phyloP scores from a whole-genome alignment of 1,284 basidiomycete species.

The Ganoderma multipileum region DNA sequence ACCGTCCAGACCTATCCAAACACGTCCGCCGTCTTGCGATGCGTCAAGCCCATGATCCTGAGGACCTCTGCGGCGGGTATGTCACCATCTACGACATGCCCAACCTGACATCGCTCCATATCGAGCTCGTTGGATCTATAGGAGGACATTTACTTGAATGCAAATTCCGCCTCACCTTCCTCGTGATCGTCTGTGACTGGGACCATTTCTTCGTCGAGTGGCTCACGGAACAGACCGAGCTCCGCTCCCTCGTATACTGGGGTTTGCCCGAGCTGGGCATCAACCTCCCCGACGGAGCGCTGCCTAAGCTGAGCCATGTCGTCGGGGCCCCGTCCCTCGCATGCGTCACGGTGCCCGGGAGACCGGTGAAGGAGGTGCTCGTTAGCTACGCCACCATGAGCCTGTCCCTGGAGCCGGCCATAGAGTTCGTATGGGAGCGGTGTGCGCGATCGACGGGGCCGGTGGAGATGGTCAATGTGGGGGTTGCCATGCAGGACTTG shows the following conservation, averaged over 20 bases:
- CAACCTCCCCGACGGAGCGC: background rate
- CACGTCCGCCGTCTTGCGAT: background rate
- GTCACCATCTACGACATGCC: background rate
- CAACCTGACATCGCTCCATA: background rate
- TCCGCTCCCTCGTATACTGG: constrained; percentile 1
- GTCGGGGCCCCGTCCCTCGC: background rate
- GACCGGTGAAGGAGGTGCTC: background rate
- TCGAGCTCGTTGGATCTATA: background rate
- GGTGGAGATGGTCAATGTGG: background rate
- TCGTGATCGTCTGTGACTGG: background rate
- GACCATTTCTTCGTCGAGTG: background rate
- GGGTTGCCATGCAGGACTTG: background rate
- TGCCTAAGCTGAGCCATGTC: background rate
- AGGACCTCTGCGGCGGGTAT: background rate
- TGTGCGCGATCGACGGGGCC: background rate
- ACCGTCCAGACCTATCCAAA: background rate
- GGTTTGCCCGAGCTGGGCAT: background rate
- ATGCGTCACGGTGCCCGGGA: background rate
- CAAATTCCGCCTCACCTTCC: background rate
- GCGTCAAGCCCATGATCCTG: background rate
- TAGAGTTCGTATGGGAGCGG: background rate
- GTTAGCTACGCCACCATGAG: background rate
- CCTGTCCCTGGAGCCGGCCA: background rate
- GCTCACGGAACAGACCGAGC: background rate
- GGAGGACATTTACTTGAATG: background rate